A percentile compares a stretch with the other conserved stretches of the same genome.
Evolutionary conservation across 306 rosid genomes (phyloP).

Genomic region (Clitoria ternatea): DNA sequence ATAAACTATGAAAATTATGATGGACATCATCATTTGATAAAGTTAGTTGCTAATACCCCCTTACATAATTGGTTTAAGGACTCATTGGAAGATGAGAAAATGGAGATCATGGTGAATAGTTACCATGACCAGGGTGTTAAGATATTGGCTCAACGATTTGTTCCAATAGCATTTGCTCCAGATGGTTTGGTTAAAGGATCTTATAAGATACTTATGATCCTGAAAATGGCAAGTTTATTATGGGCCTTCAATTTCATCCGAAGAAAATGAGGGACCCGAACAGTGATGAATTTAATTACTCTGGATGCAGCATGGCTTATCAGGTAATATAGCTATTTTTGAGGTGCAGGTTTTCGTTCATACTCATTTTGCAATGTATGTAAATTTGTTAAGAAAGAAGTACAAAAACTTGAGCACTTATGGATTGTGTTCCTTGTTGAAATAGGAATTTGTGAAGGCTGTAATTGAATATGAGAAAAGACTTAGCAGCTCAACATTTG

Average conservation of each 20-base stretch:
- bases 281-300: constrained; percentile 33
- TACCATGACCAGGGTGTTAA: constrained; percentile 49
- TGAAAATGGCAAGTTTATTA: constrained; percentile 31
- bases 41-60: constrained; percentile 20
- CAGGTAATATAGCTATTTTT: constrained; percentile 19
- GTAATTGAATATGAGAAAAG: constrained; percentile 37
- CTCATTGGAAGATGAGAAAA: constrained; percentile 24
- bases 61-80: constrained; percentile 43
- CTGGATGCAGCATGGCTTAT: constrained; percentile 36
- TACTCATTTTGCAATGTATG: background rate
- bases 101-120: constrained; percentile 47
- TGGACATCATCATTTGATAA: constrained; percentile 33
- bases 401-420: background rate
- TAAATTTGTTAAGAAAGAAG: background rate
- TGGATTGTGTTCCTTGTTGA: constrained; percentile 4
- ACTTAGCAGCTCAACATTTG: constrained; percentile 12
- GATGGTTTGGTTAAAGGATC: constrained; percentile 49
- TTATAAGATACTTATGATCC: constrained; percentile 32
- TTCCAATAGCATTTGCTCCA: constrained; percentile 37
- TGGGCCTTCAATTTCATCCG: constrained; percentile 53
- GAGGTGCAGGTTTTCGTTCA: background rate
- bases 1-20: no score
- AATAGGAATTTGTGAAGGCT: constrained; percentile 47
- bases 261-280: constrained; percentile 32
- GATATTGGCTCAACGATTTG: constrained; percentile 33